Conservation (phyloP, 2,329 filamentous ascomycete species). For the Dothistroma septosporum region DNA sequence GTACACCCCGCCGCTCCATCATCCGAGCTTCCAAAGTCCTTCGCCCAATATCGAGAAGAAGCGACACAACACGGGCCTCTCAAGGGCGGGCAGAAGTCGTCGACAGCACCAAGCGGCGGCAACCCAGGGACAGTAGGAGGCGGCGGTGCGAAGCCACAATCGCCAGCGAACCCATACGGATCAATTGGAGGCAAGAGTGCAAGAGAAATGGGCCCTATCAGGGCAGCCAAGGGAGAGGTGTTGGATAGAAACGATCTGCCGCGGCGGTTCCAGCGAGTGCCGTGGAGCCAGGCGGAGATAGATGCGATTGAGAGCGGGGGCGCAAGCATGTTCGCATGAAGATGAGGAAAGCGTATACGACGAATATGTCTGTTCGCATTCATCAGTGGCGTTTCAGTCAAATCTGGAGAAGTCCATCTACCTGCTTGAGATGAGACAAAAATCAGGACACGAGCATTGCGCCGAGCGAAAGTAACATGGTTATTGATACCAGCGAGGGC, state of each 20-base stretch:
- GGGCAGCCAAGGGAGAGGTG: conserved; percentile 67
- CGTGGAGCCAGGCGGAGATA: conserved; percentile 78
- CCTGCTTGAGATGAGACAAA: neutral
- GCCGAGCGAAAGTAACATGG: neutral
- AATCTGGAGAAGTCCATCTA: neutral
- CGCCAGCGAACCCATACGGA: conserved; percentile 30
- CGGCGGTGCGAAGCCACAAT: neutral
- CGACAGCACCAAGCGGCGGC: conserved; percentile 11
- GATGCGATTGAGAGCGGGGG: conserved; percentile 94
- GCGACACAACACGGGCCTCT: conserved; percentile 75
- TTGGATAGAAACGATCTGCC: conserved; percentile 91
- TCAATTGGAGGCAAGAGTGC: conserved; percentile 61
- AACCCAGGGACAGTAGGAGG: conserved; percentile 9
- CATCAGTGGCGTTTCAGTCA: neutral
- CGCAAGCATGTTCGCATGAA: conserved; percentile 51
- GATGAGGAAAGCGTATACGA: neutral
- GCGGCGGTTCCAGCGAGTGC: conserved; percentile 69
- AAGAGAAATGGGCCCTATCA: conserved; percentile 66
- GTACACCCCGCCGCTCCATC: conserved; percentile 69
- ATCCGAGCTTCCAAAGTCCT: conserved; percentile 61
- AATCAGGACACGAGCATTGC: neutral
- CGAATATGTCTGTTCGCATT: neutral
- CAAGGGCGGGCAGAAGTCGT: conserved; percentile 25
- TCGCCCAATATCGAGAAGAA: conserved; percentile 73
- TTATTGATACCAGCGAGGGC: neutral